Evolutionary conservation across 768 basidiomycete genomes (phyloP).

Genomic region (Phaffia tasmanica): DNA sequence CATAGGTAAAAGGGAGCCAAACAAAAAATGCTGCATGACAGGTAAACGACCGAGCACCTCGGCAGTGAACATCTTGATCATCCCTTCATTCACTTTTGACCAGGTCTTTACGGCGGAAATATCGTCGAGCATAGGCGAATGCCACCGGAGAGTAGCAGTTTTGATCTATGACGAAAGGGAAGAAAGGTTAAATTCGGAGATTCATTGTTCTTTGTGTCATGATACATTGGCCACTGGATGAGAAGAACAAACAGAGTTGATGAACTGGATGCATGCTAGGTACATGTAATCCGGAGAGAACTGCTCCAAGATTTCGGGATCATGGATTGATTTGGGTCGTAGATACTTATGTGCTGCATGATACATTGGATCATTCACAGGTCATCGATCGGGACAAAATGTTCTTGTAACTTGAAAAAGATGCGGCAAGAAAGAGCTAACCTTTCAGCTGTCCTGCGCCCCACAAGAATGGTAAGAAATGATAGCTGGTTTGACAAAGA

Average conservation of each 20-base stretch:
- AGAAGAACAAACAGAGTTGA: no score
- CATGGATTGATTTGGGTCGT: slow-evolving; percentile 82
- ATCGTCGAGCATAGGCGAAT: slow-evolving; percentile 97
- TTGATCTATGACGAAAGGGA: slow-evolving; percentile 54
- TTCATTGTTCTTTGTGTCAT: no score
- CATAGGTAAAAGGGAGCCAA: slow-evolving; percentile 59
- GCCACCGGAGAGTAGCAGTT: slow-evolving; percentile 89
- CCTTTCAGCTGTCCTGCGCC: slow-evolving; percentile 33
- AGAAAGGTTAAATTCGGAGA: no score
- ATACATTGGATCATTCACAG: neutral
- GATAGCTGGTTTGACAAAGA: slow-evolving; percentile 51
- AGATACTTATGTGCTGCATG: slow-evolving; percentile 71
- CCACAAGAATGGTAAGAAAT: slow-evolving; percentile 70
- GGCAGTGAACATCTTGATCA: slow-evolving; percentile 95
- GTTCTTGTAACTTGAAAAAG: neutral
- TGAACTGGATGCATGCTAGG: slow-evolving; percentile 67
- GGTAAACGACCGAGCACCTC: slow-evolving; percentile 93
- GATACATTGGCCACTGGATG: no score
- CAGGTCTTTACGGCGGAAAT: slow-evolving; percentile 74
- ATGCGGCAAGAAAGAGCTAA: neutral
- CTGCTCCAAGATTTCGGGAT: slow-evolving; percentile 80
- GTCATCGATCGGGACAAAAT: neutral
- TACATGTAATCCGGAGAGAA: slow-evolving; percentile 92
- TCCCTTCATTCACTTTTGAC: slow-evolving; percentile 91
- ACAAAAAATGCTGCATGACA: slow-evolving; percentile 90